Evolutionary conservation across 257 asterid species (phyloP).

Genomic region (Solanum okadae): DNA sequence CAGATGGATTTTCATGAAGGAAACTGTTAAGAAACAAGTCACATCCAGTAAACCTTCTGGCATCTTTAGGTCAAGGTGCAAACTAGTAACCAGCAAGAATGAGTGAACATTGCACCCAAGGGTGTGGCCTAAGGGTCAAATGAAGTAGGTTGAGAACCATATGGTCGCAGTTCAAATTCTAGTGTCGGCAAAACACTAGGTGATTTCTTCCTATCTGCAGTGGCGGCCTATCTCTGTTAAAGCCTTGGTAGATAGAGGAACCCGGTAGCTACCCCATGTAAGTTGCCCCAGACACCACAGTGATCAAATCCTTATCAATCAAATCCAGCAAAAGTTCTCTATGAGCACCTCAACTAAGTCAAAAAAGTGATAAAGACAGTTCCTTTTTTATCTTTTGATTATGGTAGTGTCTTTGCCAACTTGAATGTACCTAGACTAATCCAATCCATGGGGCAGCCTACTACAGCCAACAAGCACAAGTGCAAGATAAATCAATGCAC

Average conservation of each 20-base stretch:
- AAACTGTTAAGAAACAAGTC: neutral
- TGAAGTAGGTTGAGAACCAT: neutral
- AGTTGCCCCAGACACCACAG: neutral
- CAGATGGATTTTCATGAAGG: neutral
- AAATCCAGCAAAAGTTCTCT: neutral
- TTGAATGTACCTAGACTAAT: neutral
- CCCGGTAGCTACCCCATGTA: neutral
- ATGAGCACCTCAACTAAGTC: neutral
- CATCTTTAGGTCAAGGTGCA: neutral
- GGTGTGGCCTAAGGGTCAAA: neutral
- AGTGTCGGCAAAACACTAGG: neutral
- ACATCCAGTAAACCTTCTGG: neutral
- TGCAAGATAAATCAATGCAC: neutral
- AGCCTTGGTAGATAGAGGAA: neutral
- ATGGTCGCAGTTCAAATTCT: neutral
- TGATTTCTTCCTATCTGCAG: neutral
- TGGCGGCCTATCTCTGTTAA: neutral
- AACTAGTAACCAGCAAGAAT: neutral
- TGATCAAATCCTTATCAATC: neutral
- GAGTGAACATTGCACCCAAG: neutral
- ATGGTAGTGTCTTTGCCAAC: neutral
- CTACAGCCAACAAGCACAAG: neutral
- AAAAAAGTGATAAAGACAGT: neutral
- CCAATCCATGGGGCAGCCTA: neutral
- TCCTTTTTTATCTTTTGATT: neutral